Percentiles rank a stretch among this genome's conserved stretches.
phyloP scores from a whole-genome alignment of 352 stramenopile species.

The Phytopythium oedochilum region DNA sequence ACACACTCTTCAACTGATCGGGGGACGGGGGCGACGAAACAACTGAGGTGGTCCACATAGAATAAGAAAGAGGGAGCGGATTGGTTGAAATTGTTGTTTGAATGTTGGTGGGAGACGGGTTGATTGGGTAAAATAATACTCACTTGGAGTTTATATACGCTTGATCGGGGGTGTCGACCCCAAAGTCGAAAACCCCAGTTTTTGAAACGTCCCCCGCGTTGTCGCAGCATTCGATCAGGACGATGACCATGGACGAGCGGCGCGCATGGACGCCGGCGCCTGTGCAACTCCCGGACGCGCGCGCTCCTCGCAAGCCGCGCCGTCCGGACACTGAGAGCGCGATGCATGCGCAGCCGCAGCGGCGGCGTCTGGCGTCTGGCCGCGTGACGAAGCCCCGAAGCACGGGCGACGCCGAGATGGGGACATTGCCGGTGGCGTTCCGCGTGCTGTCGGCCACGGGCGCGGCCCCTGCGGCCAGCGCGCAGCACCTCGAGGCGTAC shows the following conservation, averaged over 20 bases:
- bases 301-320: not conserved
- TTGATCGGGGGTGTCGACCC: too few relatives aligned
- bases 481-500: slow-evolving; percentile 46
- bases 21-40: too few relatives aligned
- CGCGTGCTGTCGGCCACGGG: slow-evolving; percentile 34
- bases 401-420: slow-evolving; percentile 2
- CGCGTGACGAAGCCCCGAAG: not conserved
- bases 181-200: too few relatives aligned
- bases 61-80: too few relatives aligned
- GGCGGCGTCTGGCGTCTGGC: not conserved
- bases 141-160: not conserved
- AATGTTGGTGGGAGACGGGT: too few relatives aligned
- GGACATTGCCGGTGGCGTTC: slow-evolving; percentile 21
- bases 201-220: not conserved
- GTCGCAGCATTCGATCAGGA: not conserved
- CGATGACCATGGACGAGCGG: not conserved
- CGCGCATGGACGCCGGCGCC: not conserved
- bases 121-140: not conserved
- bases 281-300: not conserved
- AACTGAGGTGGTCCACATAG: not conserved
- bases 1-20: not conserved
- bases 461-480: slow-evolving; percentile 19
- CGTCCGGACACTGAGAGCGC: not conserved
- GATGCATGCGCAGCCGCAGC: not conserved
- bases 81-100: not conserved